phyloP scores from a whole-genome alignment of 306 rosid genomes.

The Trifolium subterraneum region DNA sequence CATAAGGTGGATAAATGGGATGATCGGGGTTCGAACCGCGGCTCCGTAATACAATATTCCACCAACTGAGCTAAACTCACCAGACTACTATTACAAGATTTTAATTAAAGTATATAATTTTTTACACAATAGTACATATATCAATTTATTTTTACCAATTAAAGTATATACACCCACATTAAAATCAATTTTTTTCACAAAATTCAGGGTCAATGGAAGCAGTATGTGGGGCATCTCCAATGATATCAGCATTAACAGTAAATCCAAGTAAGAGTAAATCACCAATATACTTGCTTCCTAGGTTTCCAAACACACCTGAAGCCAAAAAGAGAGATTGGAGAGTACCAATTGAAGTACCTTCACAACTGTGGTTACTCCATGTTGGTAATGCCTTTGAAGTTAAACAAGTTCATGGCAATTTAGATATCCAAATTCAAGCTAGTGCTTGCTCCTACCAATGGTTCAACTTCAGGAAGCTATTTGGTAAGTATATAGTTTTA shows the following conservation, averaged over 20 bases:
- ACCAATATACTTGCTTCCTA: slow-evolving; percentile 78
- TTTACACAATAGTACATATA: no score
- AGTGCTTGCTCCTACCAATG: slow-evolving; percentile 87
- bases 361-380: slow-evolving; percentile 85
- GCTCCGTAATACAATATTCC: no score
- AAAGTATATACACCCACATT: no score
- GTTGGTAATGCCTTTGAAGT: slow-evolving; percentile 79
- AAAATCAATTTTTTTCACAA: no score
- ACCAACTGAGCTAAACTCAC: no score
- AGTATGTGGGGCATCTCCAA: slow-evolving; percentile 75
- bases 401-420: slow-evolving; percentile 49
- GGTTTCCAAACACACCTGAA: slow-evolving; percentile 47
- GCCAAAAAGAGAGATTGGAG: slow-evolving; percentile 70
- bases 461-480: slow-evolving; percentile 82
- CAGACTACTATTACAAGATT: no score
- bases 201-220: slow-evolving; percentile 83
- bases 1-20: no score
- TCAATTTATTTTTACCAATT: no score
- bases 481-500: slow-evolving; percentile 52
- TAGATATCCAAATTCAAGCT: slow-evolving; percentile 70
- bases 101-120: no score
- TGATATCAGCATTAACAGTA: slow-evolving; percentile 84
- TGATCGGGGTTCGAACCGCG: no score
- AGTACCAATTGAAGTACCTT: slow-evolving; percentile 72
- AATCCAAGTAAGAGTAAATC: slow-evolving; percentile 74